A percentile compares a stretch with the other conserved stretches of the same genome.
Conservation (phyloP, 805 yeast species). For the Teunomyces atbi region DNA sequence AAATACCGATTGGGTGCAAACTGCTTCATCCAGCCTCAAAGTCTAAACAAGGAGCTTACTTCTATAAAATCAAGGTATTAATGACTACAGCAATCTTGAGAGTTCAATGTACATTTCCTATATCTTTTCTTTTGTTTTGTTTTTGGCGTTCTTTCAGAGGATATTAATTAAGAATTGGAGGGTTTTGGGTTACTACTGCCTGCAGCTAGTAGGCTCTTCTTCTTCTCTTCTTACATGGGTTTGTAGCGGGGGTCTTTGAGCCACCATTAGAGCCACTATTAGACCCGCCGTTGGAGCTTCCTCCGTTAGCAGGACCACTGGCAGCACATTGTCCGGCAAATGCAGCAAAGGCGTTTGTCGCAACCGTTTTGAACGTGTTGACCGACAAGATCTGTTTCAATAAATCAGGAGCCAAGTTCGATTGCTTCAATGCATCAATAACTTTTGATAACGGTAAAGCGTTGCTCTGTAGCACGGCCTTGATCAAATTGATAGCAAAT, state of each 20-base stretch:
- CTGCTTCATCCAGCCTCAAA: neutral
- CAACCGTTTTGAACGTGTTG: conserved; percentile 32
- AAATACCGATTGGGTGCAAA: conserved; percentile 1
- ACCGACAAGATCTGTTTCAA: conserved; percentile 32
- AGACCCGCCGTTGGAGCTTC: neutral
- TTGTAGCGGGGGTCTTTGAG: conserved; percentile 8
- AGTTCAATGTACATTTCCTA: neutral
- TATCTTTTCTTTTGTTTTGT: neutral
- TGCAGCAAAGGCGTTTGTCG: conserved; percentile 38
- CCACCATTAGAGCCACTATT: conserved; percentile 5
- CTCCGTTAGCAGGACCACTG: neutral
- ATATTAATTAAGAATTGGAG: neutral
- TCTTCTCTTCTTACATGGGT: conserved; percentile 30
- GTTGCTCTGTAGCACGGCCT: conserved; percentile 26
- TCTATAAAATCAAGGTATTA: neutral
- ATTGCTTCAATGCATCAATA: conserved; percentile 30
- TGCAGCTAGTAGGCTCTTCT: conserved; percentile 27
- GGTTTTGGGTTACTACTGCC: neutral
- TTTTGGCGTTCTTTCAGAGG: neutral
- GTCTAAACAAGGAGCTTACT: neutral
- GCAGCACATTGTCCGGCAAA: conserved; percentile 30
- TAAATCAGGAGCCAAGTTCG: conserved; percentile 33
- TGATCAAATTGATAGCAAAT: conserved; percentile 35
- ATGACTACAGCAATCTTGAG: neutral
- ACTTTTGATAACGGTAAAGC: conserved; percentile 28